phyloP scores from a whole-genome alignment of 108 stramenopile species.

The Stephanodiscus triporus region DNA sequence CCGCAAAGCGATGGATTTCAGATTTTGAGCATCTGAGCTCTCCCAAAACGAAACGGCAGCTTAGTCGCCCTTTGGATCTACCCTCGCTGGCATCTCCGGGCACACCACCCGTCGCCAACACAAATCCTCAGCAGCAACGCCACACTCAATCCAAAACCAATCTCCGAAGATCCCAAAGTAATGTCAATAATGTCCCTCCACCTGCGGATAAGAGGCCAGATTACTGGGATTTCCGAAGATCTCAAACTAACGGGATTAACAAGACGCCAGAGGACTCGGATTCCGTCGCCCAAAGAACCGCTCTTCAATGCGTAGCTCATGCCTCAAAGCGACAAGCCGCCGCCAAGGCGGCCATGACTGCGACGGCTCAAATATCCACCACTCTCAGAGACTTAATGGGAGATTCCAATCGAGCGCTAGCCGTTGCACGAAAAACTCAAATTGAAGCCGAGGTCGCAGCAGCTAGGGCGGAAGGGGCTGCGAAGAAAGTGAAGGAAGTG shows the following conservation, averaged over 20 bases:
- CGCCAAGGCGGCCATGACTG: slow-evolving; percentile 22
- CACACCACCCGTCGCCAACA: neutral
- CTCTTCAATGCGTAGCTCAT: slow-evolving; percentile 30
- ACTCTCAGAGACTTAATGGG: slow-evolving; percentile 20
- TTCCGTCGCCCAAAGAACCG: slow-evolving; percentile 15
- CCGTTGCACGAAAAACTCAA: slow-evolving; percentile 25
- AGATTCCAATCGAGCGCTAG: slow-evolving; percentile 25
- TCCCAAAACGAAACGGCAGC: slow-evolving; percentile 15
- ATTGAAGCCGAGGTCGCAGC: slow-evolving; percentile 30
- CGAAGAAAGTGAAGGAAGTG: slow-evolving; percentile 25
- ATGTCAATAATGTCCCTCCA: slow-evolving; percentile 8
- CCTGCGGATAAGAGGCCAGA: neutral
- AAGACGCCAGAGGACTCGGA: neutral
- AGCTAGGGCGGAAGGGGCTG: slow-evolving; percentile 24
- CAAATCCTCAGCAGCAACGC: neutral
- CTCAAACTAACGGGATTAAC: too few species aligned
- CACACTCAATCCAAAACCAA: slow-evolving; percentile 2
- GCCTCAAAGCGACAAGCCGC: slow-evolving; percentile 35
- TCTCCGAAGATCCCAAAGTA: neutral
- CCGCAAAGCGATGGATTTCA: slow-evolving; percentile 16
- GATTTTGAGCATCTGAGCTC: neutral
- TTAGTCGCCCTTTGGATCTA: slow-evolving; percentile 1
- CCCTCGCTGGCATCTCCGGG: slow-evolving; percentile 27
- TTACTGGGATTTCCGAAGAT: neutral
- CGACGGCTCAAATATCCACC: slow-evolving; percentile 17